phyloP scores from a whole-genome alignment of 306 rosid genomes.

The Senna tora region DNA sequence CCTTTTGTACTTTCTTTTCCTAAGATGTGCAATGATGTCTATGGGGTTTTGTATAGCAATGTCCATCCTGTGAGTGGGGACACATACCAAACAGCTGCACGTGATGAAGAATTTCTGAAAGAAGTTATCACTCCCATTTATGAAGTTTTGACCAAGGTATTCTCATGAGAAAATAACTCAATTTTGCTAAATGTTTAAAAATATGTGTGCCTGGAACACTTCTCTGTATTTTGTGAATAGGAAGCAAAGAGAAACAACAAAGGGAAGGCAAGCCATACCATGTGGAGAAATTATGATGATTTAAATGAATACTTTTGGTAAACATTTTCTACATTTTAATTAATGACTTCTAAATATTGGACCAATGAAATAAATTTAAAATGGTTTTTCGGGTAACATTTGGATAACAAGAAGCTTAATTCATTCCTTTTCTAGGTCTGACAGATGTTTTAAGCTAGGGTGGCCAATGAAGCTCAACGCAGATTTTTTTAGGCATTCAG shows the following conservation, averaged over 20 bases:
- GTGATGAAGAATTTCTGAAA: conserved; percentile 75
- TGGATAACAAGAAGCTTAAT: conserved; percentile 38
- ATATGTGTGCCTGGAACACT: conserved; percentile 40
- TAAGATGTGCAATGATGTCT: conserved; percentile 81
- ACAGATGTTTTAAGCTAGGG: conserved; percentile 68
- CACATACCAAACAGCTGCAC: conserved; percentile 47
- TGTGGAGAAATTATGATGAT: conserved; percentile 98
- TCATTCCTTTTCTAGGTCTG: conserved; percentile 62
- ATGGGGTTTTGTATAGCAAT: conserved; percentile 62
- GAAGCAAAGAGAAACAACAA: conserved; percentile 87
- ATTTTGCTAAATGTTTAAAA: conserved; percentile 29
- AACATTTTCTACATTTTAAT: conserved; percentile 15
- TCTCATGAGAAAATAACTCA: conserved; percentile 25
- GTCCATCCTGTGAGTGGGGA: conserved; percentile 61
- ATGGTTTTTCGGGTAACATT: not conserved
- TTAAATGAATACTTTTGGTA: conserved; percentile 96
- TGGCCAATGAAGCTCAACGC: conserved; percentile 82
- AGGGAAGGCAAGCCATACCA: conserved; percentile 92
- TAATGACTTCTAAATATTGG: conserved; percentile 9
- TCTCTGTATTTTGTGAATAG: conserved; percentile 55
- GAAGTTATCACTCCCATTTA: conserved; percentile 75
- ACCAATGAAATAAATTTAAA: conserved; percentile 4
- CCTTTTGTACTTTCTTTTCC: conserved; percentile 31
- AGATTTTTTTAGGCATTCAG: conserved; percentile 85
- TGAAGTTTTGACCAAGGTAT: conserved; percentile 71